These are phyloP conservation scores for Macrophomina tecta DNA, from an alignment of 2,329 filamentous ascomycete genomes.

Conservation along the genomic window DNA sequence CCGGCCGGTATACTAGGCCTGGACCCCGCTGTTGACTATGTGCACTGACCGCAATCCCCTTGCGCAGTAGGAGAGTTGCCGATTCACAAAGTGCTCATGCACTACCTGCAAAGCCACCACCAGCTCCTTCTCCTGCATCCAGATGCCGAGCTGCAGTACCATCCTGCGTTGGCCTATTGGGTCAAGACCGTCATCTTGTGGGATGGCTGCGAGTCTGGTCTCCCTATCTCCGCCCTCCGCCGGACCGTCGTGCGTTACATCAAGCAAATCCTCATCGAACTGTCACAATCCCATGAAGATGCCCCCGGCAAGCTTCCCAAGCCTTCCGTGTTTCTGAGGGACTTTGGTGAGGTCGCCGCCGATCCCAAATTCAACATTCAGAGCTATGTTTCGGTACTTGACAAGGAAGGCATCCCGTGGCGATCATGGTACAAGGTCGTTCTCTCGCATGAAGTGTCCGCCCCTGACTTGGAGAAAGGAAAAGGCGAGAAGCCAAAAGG, in stretches of 20 bases:
- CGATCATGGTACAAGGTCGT: slow-evolving; percentile 2
- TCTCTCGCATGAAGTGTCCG: not conserved
- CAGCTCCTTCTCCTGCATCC: slow-evolving; percentile 19
- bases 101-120: slow-evolving; percentile 11
- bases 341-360: slow-evolving; percentile 30
- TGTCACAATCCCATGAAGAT: slow-evolving; percentile 34
- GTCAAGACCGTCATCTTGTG: slow-evolving; percentile 42
- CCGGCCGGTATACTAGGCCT: not conserved
- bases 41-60: not conserved
- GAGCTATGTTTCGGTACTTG: slow-evolving; percentile 43
- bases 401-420: slow-evolving; percentile 41
- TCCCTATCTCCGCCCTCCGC: not conserved
- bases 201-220: not conserved
- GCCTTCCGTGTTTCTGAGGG: slow-evolving; percentile 33
- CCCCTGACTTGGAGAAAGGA: not conserved
- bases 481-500: not conserved
- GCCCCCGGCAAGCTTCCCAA: slow-evolving; percentile 29
- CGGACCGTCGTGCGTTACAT: slow-evolving; percentile 8
- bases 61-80: not conserved
- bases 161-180: slow-evolving; percentile 50
- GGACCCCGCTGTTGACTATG: not conserved
- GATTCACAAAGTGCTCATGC: not conserved
- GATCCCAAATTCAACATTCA: slow-evolving; percentile 36
- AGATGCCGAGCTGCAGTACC: slow-evolving; percentile 39
- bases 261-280: slow-evolving; percentile 34